phyloP scores from a whole-genome alignment of 345 rosid genomes.

The Eucalyptus shirleyi region DNA sequence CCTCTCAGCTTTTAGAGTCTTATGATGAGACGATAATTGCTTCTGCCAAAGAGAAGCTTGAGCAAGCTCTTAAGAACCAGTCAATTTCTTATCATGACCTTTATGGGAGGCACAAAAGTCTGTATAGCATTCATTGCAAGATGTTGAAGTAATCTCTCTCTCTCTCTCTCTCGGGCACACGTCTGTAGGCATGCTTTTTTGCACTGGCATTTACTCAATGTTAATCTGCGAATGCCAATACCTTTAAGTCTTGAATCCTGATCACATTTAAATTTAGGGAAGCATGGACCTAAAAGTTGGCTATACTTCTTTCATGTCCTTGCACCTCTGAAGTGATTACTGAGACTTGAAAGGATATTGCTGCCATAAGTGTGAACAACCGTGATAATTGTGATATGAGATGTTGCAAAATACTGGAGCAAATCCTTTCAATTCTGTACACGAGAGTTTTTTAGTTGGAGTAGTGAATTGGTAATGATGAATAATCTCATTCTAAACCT shows the following conservation, averaged over 20 bases:
- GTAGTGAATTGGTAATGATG: background rate
- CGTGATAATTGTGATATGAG: background rate
- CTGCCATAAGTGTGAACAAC: background rate
- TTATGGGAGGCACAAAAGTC: conserved; percentile 84
- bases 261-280: background rate
- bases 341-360: background rate
- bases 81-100: conserved; percentile 49
- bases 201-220: background rate
- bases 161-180: background rate
- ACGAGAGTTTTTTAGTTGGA: background rate
- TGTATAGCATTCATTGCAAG: conserved; percentile 84
- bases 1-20: conserved; percentile 52
- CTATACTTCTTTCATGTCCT: background rate
- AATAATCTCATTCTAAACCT: background rate
- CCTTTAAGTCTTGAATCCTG: background rate
- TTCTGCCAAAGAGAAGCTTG: conserved; percentile 59
- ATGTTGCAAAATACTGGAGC: background rate
- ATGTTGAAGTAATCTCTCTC: conserved; percentile 62
- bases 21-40: conserved; percentile 62
- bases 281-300: background rate
- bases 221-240: background rate
- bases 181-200: background rate
- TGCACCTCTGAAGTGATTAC: background rate
- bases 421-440: background rate
- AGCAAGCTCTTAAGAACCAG: conserved; percentile 52